Base-by-base conservation (phyloP, 768 basidiomycete species). In the Collybiopsis luxurians region DNA sequence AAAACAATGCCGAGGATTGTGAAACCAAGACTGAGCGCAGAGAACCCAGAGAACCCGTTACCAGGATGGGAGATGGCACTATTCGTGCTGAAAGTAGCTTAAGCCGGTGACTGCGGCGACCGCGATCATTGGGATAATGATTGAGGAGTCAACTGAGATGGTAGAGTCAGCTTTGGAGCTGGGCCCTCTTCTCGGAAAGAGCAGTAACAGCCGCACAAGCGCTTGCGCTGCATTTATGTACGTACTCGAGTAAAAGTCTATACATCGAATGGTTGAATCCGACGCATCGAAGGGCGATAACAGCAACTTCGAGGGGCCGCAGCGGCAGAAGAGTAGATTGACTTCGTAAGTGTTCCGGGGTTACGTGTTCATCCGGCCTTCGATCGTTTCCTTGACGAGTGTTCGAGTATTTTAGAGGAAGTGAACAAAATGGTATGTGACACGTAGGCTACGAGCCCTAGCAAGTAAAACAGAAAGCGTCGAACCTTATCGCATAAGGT, bases 261-360 rank as follows among this genome's bases (percentile, higher is more conserved):
- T 90, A 91, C 63, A 90, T 73, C 28, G 71, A 69, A 55, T 83
- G 77, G 69, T 83, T 89, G 77, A 91, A 92, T 2, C 89, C 86
- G 51, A 89, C 78, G 66, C 90, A 92, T 60, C 87, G 86, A 46
- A 92, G 71, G 3, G 82, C 90, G 55, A 92, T 71, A 61, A 89
- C 91, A 13, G 85, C 86, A 21, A 89, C 80, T 59, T 81, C 84
- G 46, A 92, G n/a, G 77, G 24, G 89, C 89, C 1, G 90, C 89
- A 1, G 76, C 85, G 4, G 79, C 75, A n/a, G 65, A 90, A 92
- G 31, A 91, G 79, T 66, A 91, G 89, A 1, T 76, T 72, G 0
- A 81, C 83, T 67, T 92, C 90, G 71, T 90, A 90, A 26, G 84
- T 69, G 63, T 87, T 90, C 67, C 89, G 88, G 17, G 90, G 89